Conservation (phyloP, 2,329 filamentous ascomycete species). For the Graphilbum sp. region DNA sequence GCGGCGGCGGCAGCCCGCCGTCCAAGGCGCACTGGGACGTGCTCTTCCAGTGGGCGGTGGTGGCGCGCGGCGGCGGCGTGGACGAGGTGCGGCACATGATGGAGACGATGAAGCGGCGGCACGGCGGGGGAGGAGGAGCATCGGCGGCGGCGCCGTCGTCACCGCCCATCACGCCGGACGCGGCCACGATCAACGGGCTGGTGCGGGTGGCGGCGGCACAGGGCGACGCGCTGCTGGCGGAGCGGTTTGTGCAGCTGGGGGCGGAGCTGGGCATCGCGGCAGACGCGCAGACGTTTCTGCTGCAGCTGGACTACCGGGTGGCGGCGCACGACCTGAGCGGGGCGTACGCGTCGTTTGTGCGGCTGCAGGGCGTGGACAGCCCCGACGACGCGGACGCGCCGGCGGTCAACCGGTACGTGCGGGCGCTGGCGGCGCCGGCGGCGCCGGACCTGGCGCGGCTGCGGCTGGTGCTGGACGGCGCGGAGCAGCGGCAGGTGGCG, state of each 20-base stretch:
- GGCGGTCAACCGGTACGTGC: slow-evolving; percentile 55
- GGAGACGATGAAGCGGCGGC: slow-evolving; percentile 40
- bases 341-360: slow-evolving; percentile 48
- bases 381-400: slow-evolving; percentile 16
- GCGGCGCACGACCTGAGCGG: slow-evolving; percentile 55
- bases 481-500: slow-evolving; percentile 52
- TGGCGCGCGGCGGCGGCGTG: slow-evolving; percentile 49
- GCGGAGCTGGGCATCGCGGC: slow-evolving; percentile 47
- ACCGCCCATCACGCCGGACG: no score
- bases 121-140: slow-evolving; percentile 15
- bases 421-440: slow-evolving; percentile 33
- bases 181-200: slow-evolving; percentile 59
- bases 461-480: slow-evolving; percentile 52
- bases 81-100: slow-evolving; percentile 63
- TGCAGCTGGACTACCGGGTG: slow-evolving; percentile 65
- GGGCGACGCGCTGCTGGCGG: slow-evolving; percentile 53
- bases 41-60: slow-evolving; percentile 59
- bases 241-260: slow-evolving; percentile 55
- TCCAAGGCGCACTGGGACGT: slow-evolving; percentile 51
- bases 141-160: no score
- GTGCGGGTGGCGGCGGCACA: slow-evolving; percentile 57
- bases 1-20: no score
- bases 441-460: slow-evolving; percentile 41
- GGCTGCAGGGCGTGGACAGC: slow-evolving; percentile 40
- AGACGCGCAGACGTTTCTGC: slow-evolving; percentile 52